A percentile compares a stretch with the other conserved stretches of the same genome.
These are phyloP conservation scores for Spizellomyces sp. DNA, from an alignment of 192 early-diverging fungal genomes.

Conservation along the genomic window DNA sequence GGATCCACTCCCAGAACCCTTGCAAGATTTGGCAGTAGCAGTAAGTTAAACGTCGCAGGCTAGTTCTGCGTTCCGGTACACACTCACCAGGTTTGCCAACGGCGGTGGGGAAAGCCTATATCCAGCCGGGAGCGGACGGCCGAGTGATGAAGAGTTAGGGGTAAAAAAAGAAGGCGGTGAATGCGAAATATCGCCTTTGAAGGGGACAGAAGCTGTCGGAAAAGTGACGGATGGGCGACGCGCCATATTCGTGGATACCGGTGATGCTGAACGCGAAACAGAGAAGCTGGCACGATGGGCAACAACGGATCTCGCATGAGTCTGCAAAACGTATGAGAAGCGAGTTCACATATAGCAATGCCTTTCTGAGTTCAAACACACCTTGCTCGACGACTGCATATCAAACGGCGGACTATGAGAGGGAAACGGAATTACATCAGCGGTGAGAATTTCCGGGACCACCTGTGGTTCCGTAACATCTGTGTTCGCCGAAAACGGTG, in stretches of 20 bases:
- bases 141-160: slow-evolving; percentile 2
- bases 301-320: not conserved
- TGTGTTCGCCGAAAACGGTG: slow-evolving; percentile 25
- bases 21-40: not conserved
- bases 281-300: not conserved
- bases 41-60: not conserved
- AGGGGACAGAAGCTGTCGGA: not conserved
- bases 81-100: slow-evolving; percentile 2
- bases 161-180: slow-evolving; percentile 15
- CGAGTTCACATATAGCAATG: too few relatives aligned
- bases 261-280: not conserved
- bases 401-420: slow-evolving; percentile 19
- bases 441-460: not conserved
- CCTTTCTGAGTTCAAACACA: not conserved
- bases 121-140: not conserved
- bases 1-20: not conserved
- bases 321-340: too few relatives aligned
- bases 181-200: not conserved
- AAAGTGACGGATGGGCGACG: slow-evolving; percentile 3
- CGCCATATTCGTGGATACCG: not conserved
- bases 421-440: slow-evolving; percentile 5
- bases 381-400: not conserved
- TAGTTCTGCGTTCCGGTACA: not conserved
- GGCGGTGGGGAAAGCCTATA: slow-evolving; percentile 2
- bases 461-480: not conserved